Evolutionary conservation across 2,329 filamentous ascomycete species (phyloP).

Genomic region (Annulohypoxylon truncatum): DNA sequence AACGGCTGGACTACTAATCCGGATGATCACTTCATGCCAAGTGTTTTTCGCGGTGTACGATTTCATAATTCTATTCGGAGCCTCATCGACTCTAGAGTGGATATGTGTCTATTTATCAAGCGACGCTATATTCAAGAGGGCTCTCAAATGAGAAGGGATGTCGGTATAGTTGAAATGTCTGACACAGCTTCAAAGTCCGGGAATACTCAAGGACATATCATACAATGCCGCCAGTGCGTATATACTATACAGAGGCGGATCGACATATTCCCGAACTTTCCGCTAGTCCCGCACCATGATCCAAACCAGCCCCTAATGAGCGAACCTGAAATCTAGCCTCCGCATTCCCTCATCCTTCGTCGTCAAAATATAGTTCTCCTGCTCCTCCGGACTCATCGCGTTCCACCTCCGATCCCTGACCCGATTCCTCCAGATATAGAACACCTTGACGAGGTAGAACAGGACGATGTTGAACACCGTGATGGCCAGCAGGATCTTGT

Average conservation of each 20-base stretch:
- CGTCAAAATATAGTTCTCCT: conserved; percentile 60
- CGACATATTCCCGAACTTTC: neutral
- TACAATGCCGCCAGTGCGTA: neutral
- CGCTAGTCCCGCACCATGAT: neutral
- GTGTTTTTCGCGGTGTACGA: neutral
- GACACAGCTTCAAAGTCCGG: neutral
- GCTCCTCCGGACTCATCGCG: conserved; percentile 58
- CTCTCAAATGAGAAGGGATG: neutral
- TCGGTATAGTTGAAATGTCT: neutral
- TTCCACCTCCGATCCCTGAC: conserved; percentile 58
- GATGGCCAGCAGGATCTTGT: conserved; percentile 62
- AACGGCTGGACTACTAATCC: too few species aligned
- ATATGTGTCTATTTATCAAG: neutral
- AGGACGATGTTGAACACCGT: conserved; percentile 60
- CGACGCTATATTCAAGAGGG: neutral
- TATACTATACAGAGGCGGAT: neutral
- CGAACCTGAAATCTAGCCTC: conserved; percentile 66
- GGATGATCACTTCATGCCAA: neutral
- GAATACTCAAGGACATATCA: neutral
- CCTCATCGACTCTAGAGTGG: neutral
- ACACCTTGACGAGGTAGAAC: conserved; percentile 58
- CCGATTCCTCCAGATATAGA: conserved; percentile 61
- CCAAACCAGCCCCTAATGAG: conserved; percentile 51
- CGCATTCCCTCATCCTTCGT: conserved; percentile 61
- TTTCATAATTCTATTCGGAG: neutral